Base-by-base conservation (phyloP, 345 rosid genomes). In the Salix caprea region DNA sequence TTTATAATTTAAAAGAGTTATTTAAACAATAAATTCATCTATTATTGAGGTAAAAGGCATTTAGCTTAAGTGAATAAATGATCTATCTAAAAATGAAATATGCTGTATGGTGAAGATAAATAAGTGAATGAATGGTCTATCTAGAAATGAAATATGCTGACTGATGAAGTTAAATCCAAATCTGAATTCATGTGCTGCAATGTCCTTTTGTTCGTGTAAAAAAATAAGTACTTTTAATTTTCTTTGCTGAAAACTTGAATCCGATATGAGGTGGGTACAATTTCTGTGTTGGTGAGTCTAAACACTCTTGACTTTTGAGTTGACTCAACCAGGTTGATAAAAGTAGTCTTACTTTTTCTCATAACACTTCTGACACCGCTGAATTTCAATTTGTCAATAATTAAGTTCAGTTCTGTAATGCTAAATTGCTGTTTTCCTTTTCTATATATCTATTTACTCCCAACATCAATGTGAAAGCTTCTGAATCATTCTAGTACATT, bases 401-500 rank as follows among this genome's bases (percentile, higher is more conserved):
- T 62, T 8, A 24, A 61, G 66, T 28, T 61, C 66, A 61, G 34
- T 62, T 23, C 2, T 26, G 66, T 62, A 62, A 9, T 11, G 2
- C 18, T 11, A 26, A 23, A 62, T 26, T 62, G 32, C 46, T 4
- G 1, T 40, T 67, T 34, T 34, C 39, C 39, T 1, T 12, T 9
- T 36, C 10, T 21, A 24, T 21, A 67, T 10, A 7, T 37, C 46
- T 21, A 3, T 18, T 2, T 34, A 32, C 62, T 71, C 15, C 13
- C 30, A 8, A 71, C 11, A 28, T 39, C 14, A 18, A 23, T 8
- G 14, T 36, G 14, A 14, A 40, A 36, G 21, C 34, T 42, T 34
- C 78, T 61, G 52, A 50, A 65, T 52, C 42, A 61, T 77, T 65
- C 60, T 76, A 23, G 68, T 80, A 70, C 73, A 37, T 72, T 24